Evolutionary conservation across 441 rosid genomes (phyloP).

Genomic region (Manihot esculenta): DNA sequence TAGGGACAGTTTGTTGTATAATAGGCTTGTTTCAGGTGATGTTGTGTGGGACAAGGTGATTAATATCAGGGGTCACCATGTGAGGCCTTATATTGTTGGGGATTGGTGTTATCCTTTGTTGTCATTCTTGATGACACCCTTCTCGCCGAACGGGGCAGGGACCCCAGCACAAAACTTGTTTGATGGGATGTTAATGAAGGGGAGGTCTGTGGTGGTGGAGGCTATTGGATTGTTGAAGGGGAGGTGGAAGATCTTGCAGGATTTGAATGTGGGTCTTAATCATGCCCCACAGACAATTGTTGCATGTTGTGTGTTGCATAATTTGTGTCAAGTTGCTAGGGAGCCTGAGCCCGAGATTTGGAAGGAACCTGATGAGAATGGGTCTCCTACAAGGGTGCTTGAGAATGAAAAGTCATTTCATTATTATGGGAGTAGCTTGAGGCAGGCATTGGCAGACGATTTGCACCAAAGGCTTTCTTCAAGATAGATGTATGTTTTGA

Average conservation of each 20-base stretch:
- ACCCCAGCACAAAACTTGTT: slow-evolving; percentile 83
- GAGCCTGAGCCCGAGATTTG: slow-evolving; percentile 94
- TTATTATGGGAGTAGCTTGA: slow-evolving; percentile 75
- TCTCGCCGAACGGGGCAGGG: slow-evolving; percentile 72
- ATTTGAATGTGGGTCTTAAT: slow-evolving; percentile 82
- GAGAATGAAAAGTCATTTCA: slow-evolving; percentile 82
- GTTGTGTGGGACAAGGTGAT: slow-evolving; percentile 87
- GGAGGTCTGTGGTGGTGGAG: slow-evolving; percentile 85
- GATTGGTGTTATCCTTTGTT: slow-evolving; percentile 92
- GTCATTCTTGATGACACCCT: slow-evolving; percentile 89
- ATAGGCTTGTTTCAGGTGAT: slow-evolving; percentile 75
- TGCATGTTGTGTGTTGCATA: slow-evolving; percentile 95
- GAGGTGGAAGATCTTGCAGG: slow-evolving; percentile 93
- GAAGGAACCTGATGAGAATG: slow-evolving; percentile 85
- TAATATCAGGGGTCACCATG: slow-evolving; percentile 73
- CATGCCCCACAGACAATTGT: slow-evolving; percentile 96
- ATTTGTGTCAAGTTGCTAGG: slow-evolving; percentile 85
- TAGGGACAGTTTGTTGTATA: slow-evolving; percentile 79
- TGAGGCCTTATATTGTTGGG: slow-evolving; percentile 85
- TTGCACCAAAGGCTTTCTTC: slow-evolving; percentile 88
- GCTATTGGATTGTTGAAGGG: slow-evolving; percentile 86
- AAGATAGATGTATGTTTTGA: slow-evolving; percentile 35
- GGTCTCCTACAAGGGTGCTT: slow-evolving; percentile 60
- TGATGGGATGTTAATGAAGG: slow-evolving; percentile 97
- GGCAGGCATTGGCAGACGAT: slow-evolving; percentile 95